phyloP scores from a whole-genome alignment of 495 filamentous ascomycete genomes.

The Lophiostoma macrostomum region DNA sequence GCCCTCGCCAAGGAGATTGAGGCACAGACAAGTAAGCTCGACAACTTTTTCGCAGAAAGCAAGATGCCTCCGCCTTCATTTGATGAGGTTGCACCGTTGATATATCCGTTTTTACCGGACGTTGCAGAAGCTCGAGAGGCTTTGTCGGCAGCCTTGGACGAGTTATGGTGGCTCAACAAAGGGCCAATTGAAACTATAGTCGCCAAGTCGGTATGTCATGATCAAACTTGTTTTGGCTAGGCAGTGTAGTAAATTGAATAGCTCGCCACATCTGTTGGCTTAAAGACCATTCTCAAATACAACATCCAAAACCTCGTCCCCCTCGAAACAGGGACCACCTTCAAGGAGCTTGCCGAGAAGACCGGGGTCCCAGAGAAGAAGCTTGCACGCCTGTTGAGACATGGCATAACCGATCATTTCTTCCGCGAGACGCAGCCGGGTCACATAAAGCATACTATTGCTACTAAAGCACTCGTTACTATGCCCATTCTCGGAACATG shows the following conservation, averaged over 20 bases:
- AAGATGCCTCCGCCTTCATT: slow-evolving; percentile 13
- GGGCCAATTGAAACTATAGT: slow-evolving; percentile 5
- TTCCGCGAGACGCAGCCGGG: slow-evolving; percentile 14
- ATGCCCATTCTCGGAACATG: slow-evolving; percentile 5
- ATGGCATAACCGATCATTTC: slow-evolving; percentile 9
- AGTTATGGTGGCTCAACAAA: slow-evolving; percentile 2
- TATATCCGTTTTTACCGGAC: slow-evolving; percentile 2
- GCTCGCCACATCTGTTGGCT: slow-evolving; percentile 1
- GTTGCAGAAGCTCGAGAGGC: slow-evolving; percentile 3
- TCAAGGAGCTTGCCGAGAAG: slow-evolving; percentile 9
- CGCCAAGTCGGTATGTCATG: slow-evolving; percentile 9
- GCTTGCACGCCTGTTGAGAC: slow-evolving; percentile 2
- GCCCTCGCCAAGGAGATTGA: slow-evolving; percentile 15
- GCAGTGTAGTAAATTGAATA: slow-evolving; percentile 1
- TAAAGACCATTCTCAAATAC: slow-evolving; percentile 10
- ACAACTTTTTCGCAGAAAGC: slow-evolving; percentile 14
- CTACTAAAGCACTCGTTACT: slow-evolving; percentile 3
- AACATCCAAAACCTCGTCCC: slow-evolving; percentile 9
- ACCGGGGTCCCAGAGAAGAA: background rate
- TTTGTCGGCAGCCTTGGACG: slow-evolving; percentile 5
- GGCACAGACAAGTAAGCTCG: slow-evolving; percentile 16
- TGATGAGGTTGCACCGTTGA: slow-evolving; percentile 11
- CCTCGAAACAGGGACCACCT: slow-evolving; percentile 5
- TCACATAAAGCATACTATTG: slow-evolving; percentile 12
- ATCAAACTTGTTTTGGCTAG: background rate